A percentile compares a stretch with the other conserved stretches of the same genome.
These are phyloP conservation scores for Eucalyptus tenuipes DNA, from an alignment of 345 rosid genomes.

Conservation along the genomic window DNA sequence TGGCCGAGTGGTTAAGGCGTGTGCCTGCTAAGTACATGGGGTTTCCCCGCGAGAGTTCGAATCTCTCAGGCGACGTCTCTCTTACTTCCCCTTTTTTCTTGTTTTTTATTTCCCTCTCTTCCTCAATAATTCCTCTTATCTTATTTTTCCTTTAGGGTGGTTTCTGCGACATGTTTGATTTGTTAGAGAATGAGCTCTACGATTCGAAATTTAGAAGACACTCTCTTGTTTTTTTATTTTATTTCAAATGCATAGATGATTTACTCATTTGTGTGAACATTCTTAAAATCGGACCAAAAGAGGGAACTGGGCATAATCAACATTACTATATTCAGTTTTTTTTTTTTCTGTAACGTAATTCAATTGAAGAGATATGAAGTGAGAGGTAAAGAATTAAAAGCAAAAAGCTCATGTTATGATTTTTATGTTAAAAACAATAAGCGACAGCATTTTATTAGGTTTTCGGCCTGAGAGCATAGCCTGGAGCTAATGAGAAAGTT, in stretches of 20 bases:
- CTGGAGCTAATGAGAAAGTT: background rate
- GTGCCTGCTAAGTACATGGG: constrained; percentile 91
- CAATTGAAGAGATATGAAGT: no score
- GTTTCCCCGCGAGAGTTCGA: constrained; percentile 83
- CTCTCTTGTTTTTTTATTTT: background rate
- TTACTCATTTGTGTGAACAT: no score
- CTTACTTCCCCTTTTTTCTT: background rate
- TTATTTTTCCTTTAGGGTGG: background rate
- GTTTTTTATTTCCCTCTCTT: background rate
- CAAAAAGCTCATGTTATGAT: no score
- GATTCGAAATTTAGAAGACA: no score
- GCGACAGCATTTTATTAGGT: no score
- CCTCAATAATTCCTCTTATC: background rate
- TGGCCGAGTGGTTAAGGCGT: constrained; percentile 97
- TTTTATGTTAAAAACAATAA: no score
- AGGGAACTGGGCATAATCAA: no score
- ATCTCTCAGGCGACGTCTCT: constrained; percentile 57
- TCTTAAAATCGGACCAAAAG: no score
- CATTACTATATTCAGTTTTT: no score
- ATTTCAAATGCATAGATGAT: no score
- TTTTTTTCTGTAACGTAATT: no score
- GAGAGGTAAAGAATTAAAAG: no score
- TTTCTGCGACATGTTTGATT: background rate
- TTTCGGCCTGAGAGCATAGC: accelerated
- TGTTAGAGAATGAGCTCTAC: background rate